Evolutionary conservation across 306 rosid genomes (phyloP).

Genomic region (Pterocarpus macrocarpus): DNA sequence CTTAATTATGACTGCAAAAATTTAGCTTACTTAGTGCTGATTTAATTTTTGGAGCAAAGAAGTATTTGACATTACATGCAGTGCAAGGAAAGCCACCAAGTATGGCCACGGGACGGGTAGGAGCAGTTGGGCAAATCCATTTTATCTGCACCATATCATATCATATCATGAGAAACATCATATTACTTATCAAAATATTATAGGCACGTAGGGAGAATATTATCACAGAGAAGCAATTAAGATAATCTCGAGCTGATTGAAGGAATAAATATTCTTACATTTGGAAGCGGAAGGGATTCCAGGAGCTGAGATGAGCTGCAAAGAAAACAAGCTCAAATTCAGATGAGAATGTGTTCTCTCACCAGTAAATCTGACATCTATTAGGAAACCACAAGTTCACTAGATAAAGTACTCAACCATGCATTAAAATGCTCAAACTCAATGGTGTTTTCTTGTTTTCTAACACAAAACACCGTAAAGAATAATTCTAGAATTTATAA

Average conservation of each 20-base stretch:
- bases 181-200: conserved; percentile 8
- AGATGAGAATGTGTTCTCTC: conserved; percentile 35
- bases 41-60: background rate
- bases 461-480: conserved; percentile 21
- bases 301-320: conserved; percentile 94
- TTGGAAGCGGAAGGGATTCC: conserved; percentile 91
- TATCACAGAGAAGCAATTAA: conserved; percentile 33
- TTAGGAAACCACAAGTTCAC: conserved; percentile 32
- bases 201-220: conserved; percentile 23
- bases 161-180: conserved; percentile 41
- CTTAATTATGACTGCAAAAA: background rate
- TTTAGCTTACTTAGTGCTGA: background rate
- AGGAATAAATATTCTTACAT: conserved; percentile 61
- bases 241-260: conserved; percentile 38
- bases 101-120: conserved; percentile 91
- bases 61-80: conserved; percentile 72
- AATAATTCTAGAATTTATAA: conserved; percentile 27
- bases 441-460: conserved; percentile 31
- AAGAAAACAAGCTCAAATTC: conserved; percentile 53
- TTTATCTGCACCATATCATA: conserved; percentile 75
- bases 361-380: conserved; percentile 31
- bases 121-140: conserved; percentile 99
- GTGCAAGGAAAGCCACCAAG: conserved; percentile 98
- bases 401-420: conserved; percentile 40
- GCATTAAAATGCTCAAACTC: conserved; percentile 38